A percentile compares a stretch with the other conserved stretches of the same genome.
Evolutionary conservation across 1,139 yeast genomes (phyloP).

Genomic region (Protomyces macrosporus): DNA sequence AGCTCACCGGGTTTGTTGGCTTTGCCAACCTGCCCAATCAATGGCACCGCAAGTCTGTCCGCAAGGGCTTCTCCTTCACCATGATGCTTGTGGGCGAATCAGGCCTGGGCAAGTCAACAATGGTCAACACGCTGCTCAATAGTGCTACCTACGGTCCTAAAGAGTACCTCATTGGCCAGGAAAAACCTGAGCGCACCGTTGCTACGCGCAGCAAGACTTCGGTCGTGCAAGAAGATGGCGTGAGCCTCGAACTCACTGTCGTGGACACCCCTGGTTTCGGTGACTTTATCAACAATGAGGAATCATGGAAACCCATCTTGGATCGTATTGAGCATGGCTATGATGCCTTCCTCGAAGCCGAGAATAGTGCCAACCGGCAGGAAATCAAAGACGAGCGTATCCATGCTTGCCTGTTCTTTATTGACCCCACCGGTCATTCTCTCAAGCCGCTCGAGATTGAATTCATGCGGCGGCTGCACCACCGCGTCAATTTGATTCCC

Average conservation of each 20-base stretch:
- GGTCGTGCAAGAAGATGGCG: constrained; percentile 89
- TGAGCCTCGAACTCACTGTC: constrained; percentile 74
- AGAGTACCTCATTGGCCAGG: constrained; percentile 35
- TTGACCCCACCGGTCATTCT: constrained; percentile 96
- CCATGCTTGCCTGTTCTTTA: constrained; percentile 82
- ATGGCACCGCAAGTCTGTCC: constrained; percentile 93
- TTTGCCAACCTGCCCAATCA: constrained; percentile 97
- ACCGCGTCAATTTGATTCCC: constrained; percentile 89
- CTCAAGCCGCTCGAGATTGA: constrained; percentile 83
- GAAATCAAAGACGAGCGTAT: constrained; percentile 66
- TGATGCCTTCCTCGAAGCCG: constrained; percentile 83
- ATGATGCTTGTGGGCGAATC: constrained; percentile 81
- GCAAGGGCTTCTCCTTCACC: constrained; percentile 90
- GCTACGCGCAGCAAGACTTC: constrained; percentile 62
- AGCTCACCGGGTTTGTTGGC: constrained; percentile 70
- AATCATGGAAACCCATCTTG: constrained; percentile 87
- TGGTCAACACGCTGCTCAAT: constrained; percentile 86
- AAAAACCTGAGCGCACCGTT: constrained; percentile 43
- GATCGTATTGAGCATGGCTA: constrained; percentile 83
- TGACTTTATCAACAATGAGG: constrained; percentile 78
- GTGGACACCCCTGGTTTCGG: constrained; percentile 95
- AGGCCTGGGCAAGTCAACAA: constrained; percentile 91
- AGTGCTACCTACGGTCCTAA: constrained; percentile 35
- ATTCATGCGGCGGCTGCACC: constrained; percentile 82
- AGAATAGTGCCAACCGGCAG: constrained; percentile 79